Base-by-base conservation (phyloP, 2,329 filamentous ascomycete genomes). In the Talaromyces sp. region DNA sequence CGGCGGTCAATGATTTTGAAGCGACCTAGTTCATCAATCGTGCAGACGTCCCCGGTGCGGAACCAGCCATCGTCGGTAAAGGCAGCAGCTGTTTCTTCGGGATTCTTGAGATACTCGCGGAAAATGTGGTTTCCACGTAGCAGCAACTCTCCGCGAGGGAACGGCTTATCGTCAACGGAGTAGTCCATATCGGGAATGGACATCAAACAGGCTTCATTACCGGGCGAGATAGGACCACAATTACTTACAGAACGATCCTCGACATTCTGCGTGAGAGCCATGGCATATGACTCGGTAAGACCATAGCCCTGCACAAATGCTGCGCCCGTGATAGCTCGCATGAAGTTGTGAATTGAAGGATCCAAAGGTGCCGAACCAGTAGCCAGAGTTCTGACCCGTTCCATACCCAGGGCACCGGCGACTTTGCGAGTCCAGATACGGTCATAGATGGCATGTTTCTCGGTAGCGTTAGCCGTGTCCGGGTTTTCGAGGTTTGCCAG, bases 131-230 rank as follows among this genome's bases (percentile, higher is more conserved):
- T 86, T 0, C 93, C 92, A 48, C 93, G 87, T 58, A 98, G 77
- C 23, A 97, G 83, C 33, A 99, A 82, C 79, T 99, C 95, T 61
- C 95, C 95, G 37, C 95, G 91, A 2, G 95, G 92, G 73, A 90
- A 83, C 3, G 95, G 95, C 81, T 90, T 91, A 81, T 99, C 93
- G 9, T 90, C 88, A 56, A 90, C 86, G 0, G 88, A 84, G 80
- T 99, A 99, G 62, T 97, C 93, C 84, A 97, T 93, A 66, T 98
- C 93, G 1, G 93, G 93, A 6, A 96, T 90, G 59, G 93, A 96
- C 73, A 88, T 82, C 62, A 97, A 82, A 75, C 93, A 96, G 56
- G 88, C 80, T 79, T 99, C 95, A 8, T 84, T 77, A 64, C 82
- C 83, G 7, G 87, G 82, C 65, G 85, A 83, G 0, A 92, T 83